Evolutionary conservation across 176 grass and related monocot species (phyloP).

Genomic region (Oropetium thomaeum): DNA sequence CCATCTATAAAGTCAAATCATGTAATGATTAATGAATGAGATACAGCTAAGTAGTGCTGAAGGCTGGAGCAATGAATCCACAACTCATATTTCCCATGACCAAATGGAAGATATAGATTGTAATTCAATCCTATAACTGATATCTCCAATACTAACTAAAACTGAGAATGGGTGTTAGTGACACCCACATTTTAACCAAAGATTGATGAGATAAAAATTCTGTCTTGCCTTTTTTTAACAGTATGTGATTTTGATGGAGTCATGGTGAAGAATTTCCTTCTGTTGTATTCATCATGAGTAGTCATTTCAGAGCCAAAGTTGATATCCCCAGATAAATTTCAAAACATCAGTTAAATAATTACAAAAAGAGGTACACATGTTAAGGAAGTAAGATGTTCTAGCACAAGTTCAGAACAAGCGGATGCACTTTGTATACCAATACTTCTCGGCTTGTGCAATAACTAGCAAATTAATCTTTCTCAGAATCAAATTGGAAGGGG

Average conservation of each 20-base stretch:
- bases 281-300: background rate
- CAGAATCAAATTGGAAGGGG: conserved; percentile 10
- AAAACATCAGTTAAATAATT: conserved; percentile 10
- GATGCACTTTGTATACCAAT: background rate
- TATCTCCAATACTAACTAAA: conserved; percentile 15
- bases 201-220: background rate
- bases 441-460: conserved; percentile 23
- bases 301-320: conserved; percentile 22
- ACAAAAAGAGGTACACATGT: background rate
- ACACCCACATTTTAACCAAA: background rate
- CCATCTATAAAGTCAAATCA: conserved; percentile 38
- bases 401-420: conserved; percentile 20
- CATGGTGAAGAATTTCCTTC: background rate
- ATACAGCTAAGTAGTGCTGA: conserved; percentile 15
- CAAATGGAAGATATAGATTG: background rate
- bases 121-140: background rate
- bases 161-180: background rate
- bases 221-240: background rate
- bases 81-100: conserved; percentile 5
- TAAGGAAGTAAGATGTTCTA: background rate
- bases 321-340: conserved; percentile 15
- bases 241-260: conserved; percentile 3
- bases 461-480: conserved; percentile 2
- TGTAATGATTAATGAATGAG: conserved; percentile 10
- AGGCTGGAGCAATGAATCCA: background rate